Evolutionary conservation across 495 filamentous ascomycete species (phyloP), one percentile per base, ranked within the genome.

Genomic region (Articulospora tetracladia): DNA sequence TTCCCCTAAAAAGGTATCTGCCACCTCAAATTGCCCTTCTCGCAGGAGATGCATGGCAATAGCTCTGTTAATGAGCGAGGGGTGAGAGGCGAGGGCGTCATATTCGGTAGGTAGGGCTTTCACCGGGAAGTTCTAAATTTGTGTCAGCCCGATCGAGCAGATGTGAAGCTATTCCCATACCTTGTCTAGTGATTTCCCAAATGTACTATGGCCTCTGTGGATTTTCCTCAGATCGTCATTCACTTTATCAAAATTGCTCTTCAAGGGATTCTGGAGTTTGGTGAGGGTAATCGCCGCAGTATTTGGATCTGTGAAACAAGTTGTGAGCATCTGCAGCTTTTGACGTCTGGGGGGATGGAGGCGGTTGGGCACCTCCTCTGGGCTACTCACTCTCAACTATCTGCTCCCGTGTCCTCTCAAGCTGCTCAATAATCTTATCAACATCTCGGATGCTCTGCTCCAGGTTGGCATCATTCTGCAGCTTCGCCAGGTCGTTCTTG

Each of bases 21-120:
- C 93, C 0, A 97, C 93, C 17, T 73, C 77, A 71, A 98, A 98
- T 69, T 96, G 89, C 34, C 94, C 94, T 76, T 98, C 95, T 23
- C 94, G 86, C 19, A 98, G 82, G 15, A 98, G 78, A 70, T 98
- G 94, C 92, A 98, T 97, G 2, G 89, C 90, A 57, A 98, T 94
- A 22, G 94, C 94, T 23, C 92, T 81, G 70, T 98, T 93, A 66
- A 97, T 89, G 11, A 96, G 80, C 34, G 80, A 73, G 4, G 86
- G 77, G 60, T 95, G 86, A 24, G 86, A 81, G 4, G 84, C 85
- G 64, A 97, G 83, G n/a, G 83, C 87, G 70, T 96, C 92, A 68
- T 90, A 86, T 44, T 92, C 90, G 49, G 85, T 86, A 0, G 92
- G 91, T 2, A 96, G 77, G 8, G 88, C 80, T 65, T 88, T 87